A percentile compares a stretch with the other conserved stretches of the same genome.
Conservation (phyloP, 1,139 yeast species). For the Yamadazyma taylorii region DNA sequence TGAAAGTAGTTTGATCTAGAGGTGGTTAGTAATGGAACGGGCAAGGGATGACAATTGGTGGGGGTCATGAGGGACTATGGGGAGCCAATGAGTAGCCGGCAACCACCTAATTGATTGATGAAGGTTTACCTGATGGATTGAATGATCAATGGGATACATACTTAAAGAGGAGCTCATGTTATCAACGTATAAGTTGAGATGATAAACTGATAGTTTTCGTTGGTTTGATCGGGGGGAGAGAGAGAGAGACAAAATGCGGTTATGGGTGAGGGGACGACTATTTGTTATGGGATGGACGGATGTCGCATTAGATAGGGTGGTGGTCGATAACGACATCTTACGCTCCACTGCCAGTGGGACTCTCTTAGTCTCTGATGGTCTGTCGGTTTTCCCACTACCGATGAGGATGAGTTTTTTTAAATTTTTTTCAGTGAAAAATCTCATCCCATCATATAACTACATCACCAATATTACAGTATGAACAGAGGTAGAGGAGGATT, state of each 20-base stretch:
- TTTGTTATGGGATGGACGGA: no score
- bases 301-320: no score
- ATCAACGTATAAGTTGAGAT: neutral
- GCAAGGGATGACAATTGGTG: no score
- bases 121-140: no score
- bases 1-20: constrained; percentile 33
- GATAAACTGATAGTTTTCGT: neutral
- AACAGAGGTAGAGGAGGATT: constrained; percentile 74
- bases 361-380: neutral
- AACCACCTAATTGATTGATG: no score
- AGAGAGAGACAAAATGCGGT: no score
- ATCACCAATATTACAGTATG: constrained; percentile 28
- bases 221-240: neutral
- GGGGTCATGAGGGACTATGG: no score
- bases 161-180: constrained; percentile 4
- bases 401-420: constrained; percentile 1
- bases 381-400: neutral
- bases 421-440: constrained; percentile 2
- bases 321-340: no score
- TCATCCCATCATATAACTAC: neutral
- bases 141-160: constrained; percentile 3
- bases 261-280: no score
- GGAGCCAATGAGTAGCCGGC: constrained; percentile 11
- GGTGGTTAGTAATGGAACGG: constrained; percentile 1
- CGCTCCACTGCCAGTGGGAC: neutral